Evolutionary conservation across 495 filamentous ascomycete species (phyloP).

Genomic region (Cladorrhinum samala): DNA sequence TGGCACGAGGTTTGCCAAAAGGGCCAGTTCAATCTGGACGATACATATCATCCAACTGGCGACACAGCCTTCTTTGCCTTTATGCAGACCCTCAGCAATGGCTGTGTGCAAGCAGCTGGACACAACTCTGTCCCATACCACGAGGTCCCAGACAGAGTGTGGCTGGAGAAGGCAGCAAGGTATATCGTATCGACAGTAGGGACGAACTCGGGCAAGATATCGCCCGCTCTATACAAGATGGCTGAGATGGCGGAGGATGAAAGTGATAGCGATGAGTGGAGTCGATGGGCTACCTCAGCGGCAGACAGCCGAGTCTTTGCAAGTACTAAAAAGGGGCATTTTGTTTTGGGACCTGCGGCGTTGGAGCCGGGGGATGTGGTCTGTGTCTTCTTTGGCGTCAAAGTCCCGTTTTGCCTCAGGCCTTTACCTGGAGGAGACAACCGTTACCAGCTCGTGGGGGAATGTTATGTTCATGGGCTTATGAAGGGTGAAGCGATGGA

Average conservation of each 20-base stretch:
- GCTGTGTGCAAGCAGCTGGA: neutral
- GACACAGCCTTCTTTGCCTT: slow-evolving; percentile 18
- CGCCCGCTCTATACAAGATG: neutral
- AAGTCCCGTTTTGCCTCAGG: neutral
- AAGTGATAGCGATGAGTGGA: neutral
- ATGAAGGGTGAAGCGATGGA: neutral
- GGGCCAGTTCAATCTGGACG: neutral
- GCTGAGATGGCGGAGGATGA: neutral
- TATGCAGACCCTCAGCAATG: slow-evolving; percentile 23
- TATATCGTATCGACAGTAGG: neutral
- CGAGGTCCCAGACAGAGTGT: neutral
- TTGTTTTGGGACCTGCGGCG: neutral
- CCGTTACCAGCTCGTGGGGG: neutral
- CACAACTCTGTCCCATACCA: neutral
- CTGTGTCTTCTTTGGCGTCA: neutral
- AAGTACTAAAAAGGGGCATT: neutral
- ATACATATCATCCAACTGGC: neutral
- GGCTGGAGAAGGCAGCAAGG: neutral
- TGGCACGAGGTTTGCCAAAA: neutral
- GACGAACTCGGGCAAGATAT: neutral
- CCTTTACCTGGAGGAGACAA: neutral
- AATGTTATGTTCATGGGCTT: neutral
- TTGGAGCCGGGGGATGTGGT: neutral
- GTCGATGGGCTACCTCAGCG: neutral
- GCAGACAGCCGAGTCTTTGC: neutral